These are phyloP conservation scores for Ophiognomonia clavigignenti-juglandacearum DNA, from an alignment of 2,329 filamentous ascomycete genomes.

Conservation along the genomic window DNA sequence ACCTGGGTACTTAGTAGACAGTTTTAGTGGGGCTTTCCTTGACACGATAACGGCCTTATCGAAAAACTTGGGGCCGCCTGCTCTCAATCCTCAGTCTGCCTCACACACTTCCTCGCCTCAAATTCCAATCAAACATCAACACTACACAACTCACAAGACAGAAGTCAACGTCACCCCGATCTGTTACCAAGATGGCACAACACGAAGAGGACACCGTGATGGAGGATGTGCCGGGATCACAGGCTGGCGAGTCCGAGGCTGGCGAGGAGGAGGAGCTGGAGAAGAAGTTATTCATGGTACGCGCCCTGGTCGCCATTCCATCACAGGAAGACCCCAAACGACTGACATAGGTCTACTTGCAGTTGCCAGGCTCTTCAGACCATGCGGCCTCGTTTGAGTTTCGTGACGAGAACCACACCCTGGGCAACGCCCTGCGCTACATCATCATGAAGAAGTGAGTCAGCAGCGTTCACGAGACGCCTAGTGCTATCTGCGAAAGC, in stretches of 20 bases:
- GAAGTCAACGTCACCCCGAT: not conserved
- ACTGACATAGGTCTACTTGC: constrained; percentile 7
- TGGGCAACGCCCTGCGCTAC: constrained; percentile 90
- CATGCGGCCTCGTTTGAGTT: constrained; percentile 95
- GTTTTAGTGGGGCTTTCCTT: constrained; percentile 1
- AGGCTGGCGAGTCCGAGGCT: constrained; percentile 29
- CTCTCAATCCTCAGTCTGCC: too few relatives aligned
- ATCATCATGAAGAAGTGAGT: constrained; percentile 98
- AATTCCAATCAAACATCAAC: not conserved
- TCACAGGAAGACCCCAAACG: not conserved
- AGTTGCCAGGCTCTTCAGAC: constrained; percentile 82
- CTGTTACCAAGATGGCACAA: constrained; percentile 8
- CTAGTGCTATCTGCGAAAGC: too few relatives aligned
- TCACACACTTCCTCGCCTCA: too few relatives aligned
- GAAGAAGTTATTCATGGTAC: constrained; percentile 19
- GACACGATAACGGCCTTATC: constrained; percentile 11
- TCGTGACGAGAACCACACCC: constrained; percentile 85
- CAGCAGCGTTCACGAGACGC: too few relatives aligned
- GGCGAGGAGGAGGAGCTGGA: constrained; percentile 27
- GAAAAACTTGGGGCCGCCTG: constrained; percentile 14
- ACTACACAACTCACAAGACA: not conserved
- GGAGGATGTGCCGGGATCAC: constrained; percentile 37
- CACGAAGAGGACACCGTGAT: constrained; percentile 29
- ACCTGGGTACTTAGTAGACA: not conserved
- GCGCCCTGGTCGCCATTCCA: not conserved